Percentiles rank a stretch among this genome's conserved stretches.
These are phyloP conservation scores for sorghum (Sorghum bicolor) DNA, from an alignment of 176 grass and related monocot species.

Conservation along the genomic window Sorghum_bicolor_NCBIv3 NC_012870.2:4511001-4511500, in stretches of 20 bases:
- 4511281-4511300: slow-evolving; percentile 10
- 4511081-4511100: neutral
- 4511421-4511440: slow-evolving; percentile 10
- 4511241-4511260: slow-evolving; percentile 22
- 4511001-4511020: slow-evolving; percentile 29
- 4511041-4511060: neutral
- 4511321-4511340: neutral
- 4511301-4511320: slow-evolving; percentile 42
- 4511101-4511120: neutral
- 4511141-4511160: neutral
- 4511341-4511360: slow-evolving; percentile 36
- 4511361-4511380: slow-evolving; percentile 2
- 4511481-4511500: slow-evolving; percentile 9
- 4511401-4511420: slow-evolving; percentile 1
- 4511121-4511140: slow-evolving; percentile 16
- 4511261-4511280: slow-evolving; percentile 28
- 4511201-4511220: neutral
- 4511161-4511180: neutral
- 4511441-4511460: neutral
- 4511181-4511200: neutral
- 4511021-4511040: slow-evolving; percentile 36
- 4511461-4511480: neutral
- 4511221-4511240: slow-evolving; percentile 15
- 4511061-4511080: slow-evolving; percentile 16
- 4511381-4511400: slow-evolving; percentile 25